Base-by-base conservation (phyloP, 441 rosid species). In the Cnidoscolus chayamansa region DNA sequence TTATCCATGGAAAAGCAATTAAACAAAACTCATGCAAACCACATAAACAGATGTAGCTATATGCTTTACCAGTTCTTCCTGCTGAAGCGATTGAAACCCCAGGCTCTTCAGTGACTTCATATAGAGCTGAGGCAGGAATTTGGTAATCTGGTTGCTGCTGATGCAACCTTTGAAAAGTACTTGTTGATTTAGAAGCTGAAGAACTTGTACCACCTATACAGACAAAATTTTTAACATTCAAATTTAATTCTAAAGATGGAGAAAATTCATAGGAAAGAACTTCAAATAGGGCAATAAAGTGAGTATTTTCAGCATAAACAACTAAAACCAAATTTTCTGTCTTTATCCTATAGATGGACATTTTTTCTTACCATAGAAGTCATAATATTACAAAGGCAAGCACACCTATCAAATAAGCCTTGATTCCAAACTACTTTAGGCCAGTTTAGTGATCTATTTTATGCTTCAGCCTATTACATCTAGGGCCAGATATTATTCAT, bases 111-210 rank as follows among this genome's bases (percentile, higher is more conserved):
- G 81, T 66, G 10, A 74, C 67, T 75, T 89, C 94, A 69, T 89
- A 92, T 67, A 94, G 83, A 78, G 97, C 97, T 61, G 97, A 88
- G 49, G 97, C 93, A 65, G 98, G 96, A 19, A 74, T 94, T 82
- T 89, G 97, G 75, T 84, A 94, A 75, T 87, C 84, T 65, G 84
- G 70, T 71, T 82, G 88, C 79, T 79, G 88, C 69, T 67, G 88
- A 72, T 77, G 79, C 43, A 83, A 78, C 70, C 87, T 83, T 76
- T 86, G 86, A 37, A 86, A 76, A 76, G 72, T 53, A 75, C 65
- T 66, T 7, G 81, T 49, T 19, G 84, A 72, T 65, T 86, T 85
- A 53, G 90, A 81, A 73, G 77, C 76, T 19, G 84, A 79, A 63
- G 76, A 48, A 83, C 81, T 81, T 12, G 77, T 83, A 81, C 80